Base-by-base conservation (phyloP, 805 yeast genomes). In the Schwanniomyces polymorphus region DNA sequence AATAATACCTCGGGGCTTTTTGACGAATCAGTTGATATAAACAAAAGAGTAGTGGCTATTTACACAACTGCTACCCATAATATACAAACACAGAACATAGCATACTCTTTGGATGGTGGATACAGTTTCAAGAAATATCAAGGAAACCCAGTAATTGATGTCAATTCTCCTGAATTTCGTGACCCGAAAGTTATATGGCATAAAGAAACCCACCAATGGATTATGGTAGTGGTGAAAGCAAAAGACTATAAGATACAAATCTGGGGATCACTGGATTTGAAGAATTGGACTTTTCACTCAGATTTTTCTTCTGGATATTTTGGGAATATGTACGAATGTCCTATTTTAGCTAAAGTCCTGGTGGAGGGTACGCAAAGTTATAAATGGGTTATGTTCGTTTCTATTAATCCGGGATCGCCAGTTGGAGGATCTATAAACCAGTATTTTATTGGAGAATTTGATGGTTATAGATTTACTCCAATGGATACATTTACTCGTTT, bases 391-490 rank as follows among this genome's bases (percentile, higher is more conserved):
- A 47, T 72, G 63, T 56, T 68, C 42, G 29, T 72, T 7, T 66
- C 75, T 18, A 61, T 72, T 46, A 72, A 71, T 52, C 76, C 78
- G n/a, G 76, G 76, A n/a, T 57, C 67, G 27, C 75, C 75, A 10
- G 44, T 53, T 8, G 76, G 75, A 23, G 76, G 75, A 10, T 68
- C 74, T 5, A 60, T 61, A 17, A 69, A 67, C 21, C 68, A 72
- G 50, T 72, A 72, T 54, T 68, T 71, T 47, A 50, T 72, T 42
- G 78, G 78, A 40, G 69, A 66, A 42, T 72, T 72, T 52, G 60
- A 72, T 49, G 78, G 78, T 35, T 56, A 52, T 16, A 51, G 53
- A 14, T 72, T 72, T 58, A 51, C 41, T 23, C 61, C 74, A n/a
- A 63, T 61, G 41, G 62, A 57, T 42, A 28, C 57, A 8, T 60